Conservation (phyloP, 2,329 filamentous ascomycete genomes). For the Phyllachora maydis region DNA sequence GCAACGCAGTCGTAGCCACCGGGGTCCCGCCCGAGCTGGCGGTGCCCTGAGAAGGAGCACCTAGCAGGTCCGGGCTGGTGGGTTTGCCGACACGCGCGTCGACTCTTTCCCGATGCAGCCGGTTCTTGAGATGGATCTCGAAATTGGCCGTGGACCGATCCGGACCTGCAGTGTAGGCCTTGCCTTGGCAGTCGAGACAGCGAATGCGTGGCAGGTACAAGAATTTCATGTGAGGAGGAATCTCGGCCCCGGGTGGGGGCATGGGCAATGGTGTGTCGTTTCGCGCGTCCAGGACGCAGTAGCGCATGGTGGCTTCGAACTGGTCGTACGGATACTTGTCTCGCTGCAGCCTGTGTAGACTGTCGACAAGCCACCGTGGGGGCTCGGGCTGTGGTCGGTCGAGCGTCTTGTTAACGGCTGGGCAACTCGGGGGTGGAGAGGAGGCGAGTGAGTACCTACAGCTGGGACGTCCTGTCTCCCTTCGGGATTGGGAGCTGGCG, state of each 20-base stretch:
- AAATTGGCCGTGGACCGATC: slow-evolving; percentile 77
- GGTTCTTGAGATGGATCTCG: slow-evolving; percentile 77
- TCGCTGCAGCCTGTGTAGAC: slow-evolving; percentile 45
- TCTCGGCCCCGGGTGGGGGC: slow-evolving; percentile 21
- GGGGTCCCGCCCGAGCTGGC: too few species aligned
- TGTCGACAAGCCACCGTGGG: slow-evolving; percentile 72
- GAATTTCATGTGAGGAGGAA: slow-evolving; percentile 47
- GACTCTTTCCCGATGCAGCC: slow-evolving; percentile 55
- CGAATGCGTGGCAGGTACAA: slow-evolving; percentile 78
- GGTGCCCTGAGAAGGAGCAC: too few species aligned
- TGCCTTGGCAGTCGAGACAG: slow-evolving; percentile 82
- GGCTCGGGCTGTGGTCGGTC: slow-evolving; percentile 67
- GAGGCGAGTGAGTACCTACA: too few species aligned
- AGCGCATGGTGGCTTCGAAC: slow-evolving; percentile 85
- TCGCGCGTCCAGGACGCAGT: slow-evolving; percentile 55
- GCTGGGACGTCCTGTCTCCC: too few species aligned
- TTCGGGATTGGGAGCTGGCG: too few species aligned
- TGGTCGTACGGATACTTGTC: slow-evolving; percentile 61
- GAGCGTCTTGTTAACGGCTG: too few species aligned
- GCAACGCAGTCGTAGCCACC: too few species aligned
- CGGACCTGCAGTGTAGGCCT: slow-evolving; percentile 80
- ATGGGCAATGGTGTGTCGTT: slow-evolving; percentile 43
- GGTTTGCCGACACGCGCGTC: slow-evolving; percentile 12
- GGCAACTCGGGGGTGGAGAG: too few species aligned
- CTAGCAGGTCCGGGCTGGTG: not conserved